Evolutionary conservation across 2,329 filamentous ascomycete genomes (phyloP).

Genomic region (Exophiala sp.): DNA sequence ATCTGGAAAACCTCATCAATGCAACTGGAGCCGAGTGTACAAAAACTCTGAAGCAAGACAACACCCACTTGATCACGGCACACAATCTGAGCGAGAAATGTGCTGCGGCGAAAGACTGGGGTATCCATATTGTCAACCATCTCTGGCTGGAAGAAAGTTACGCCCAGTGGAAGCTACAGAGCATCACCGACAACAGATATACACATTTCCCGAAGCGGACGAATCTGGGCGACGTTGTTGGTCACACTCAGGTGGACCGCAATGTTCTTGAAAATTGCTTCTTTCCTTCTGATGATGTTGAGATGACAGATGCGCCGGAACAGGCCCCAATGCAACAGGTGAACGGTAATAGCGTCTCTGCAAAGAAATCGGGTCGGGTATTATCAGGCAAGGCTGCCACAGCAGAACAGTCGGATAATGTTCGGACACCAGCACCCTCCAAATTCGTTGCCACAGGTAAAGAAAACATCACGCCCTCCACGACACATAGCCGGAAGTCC

Average conservation of each 20-base stretch:
- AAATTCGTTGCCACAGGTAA: constrained; percentile 61
- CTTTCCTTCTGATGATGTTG: constrained; percentile 40
- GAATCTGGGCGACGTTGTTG: constrained; percentile 88
- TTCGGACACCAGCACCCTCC: constrained; percentile 53
- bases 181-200: constrained; percentile 70
- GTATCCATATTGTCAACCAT: constrained; percentile 85
- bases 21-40: constrained; percentile 86
- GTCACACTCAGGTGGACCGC: constrained; percentile 79
- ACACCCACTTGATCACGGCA: constrained; percentile 92
- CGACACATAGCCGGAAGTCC: constrained; percentile 76
- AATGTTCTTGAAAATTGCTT: constrained; percentile 68
- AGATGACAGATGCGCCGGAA: constrained; percentile 18
- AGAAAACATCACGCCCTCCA: constrained; percentile 78
- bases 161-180: constrained; percentile 75
- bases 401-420: constrained; percentile 31
- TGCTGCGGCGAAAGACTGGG: constrained; percentile 87
- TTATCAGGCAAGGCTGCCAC: constrained; percentile 2
- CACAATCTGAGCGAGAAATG: constrained; percentile 90
- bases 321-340: constrained; percentile 35
- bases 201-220: constrained; percentile 83
- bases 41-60: constrained; percentile 90
- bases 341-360: constrained; percentile 33
- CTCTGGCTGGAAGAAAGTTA: constrained; percentile 98
- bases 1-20: constrained; percentile 85
- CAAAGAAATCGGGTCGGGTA: constrained; percentile 20